These are phyloP conservation scores for Colletotrichum sansevieriae DNA, from an alignment of 2,329 filamentous ascomycete species.

Conservation along the genomic window DNA sequence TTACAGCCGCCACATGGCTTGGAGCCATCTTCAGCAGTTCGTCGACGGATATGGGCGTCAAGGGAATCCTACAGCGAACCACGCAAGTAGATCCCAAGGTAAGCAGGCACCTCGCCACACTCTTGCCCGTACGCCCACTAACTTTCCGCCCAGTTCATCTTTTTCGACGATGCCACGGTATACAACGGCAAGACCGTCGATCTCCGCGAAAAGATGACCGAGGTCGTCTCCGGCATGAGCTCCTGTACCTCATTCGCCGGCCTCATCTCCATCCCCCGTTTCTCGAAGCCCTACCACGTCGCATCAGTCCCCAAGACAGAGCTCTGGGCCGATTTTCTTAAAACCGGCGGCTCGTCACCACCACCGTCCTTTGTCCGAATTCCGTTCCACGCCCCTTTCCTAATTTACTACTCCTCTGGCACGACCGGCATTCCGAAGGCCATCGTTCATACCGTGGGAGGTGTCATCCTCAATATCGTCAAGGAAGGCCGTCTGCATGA, in stretches of 20 bases:
- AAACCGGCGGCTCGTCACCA: slow-evolving; percentile 44
- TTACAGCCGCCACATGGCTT: slow-evolving; percentile 76
- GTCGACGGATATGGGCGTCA: slow-evolving; percentile 86
- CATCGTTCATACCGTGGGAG: slow-evolving; percentile 83
- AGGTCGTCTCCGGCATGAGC: slow-evolving; percentile 73
- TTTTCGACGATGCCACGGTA: slow-evolving; percentile 83
- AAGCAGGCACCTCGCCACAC: not conserved
- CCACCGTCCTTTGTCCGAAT: slow-evolving; percentile 70
- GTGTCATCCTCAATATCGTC: slow-evolving; percentile 64
- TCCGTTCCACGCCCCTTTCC: slow-evolving; percentile 79
- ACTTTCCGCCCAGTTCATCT: slow-evolving; percentile 66
- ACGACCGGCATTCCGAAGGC: slow-evolving; percentile 89
- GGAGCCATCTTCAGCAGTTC: slow-evolving; percentile 82
- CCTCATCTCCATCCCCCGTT: slow-evolving; percentile 76
- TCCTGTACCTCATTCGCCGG: slow-evolving; percentile 71
- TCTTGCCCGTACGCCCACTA: not conserved
- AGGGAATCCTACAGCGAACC: slow-evolving; percentile 80
- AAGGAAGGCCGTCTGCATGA: slow-evolving; percentile 73
- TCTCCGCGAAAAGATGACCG: slow-evolving; percentile 77
- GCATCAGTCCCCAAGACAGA: slow-evolving; percentile 62
- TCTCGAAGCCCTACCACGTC: slow-evolving; percentile 71
- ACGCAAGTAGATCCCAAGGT: slow-evolving; percentile 80
- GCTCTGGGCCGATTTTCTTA: slow-evolving; percentile 60
- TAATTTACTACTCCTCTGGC: slow-evolving; percentile 84
- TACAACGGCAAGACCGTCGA: slow-evolving; percentile 85